Base-by-base conservation (phyloP, 371 early-diverging fungal species). In the Cokeromyces recurvatus region DNA sequence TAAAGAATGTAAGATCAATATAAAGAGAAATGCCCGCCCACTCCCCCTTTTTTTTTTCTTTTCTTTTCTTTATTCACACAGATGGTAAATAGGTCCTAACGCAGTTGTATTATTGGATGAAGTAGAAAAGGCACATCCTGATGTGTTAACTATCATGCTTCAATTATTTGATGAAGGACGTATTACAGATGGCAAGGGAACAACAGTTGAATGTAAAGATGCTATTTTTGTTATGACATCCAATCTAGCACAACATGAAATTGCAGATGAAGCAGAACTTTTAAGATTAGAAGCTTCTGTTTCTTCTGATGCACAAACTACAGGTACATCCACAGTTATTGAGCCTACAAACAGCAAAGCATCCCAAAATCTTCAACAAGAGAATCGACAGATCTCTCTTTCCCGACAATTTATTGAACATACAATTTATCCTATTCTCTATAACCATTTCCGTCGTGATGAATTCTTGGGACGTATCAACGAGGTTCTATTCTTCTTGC, bases 111-210 rank as follows among this genome's bases (percentile, higher is more conserved):
- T 75, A 14, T 45, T 77, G 32, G 75, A 77, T 51, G 87, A 86
- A 59, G 79, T 86, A 25, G 84, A 86, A 69, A 75, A 82, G 57
- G 87, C 87, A 2, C 84, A 84, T 55, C 81, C 79, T 34, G 82
- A 78, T 40, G 82, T 84, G 11, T 43, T 82, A 9, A 84, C 82
- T 19, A 57, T 85, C 27, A 71, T 85, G 61, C 68, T 84, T 22
- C 85, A 85, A 55, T 44, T 87, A 7, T 79, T 87, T 41, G 88
- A 87, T 54, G 88, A 87, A 48, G 88, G 88, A 5, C 65, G 84
- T 27, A 66, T 85, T 23, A 81, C 80, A 1, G 88, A 87, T 62
- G 85, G 86, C n/a, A 84, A 71, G 47, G 80, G 77, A 4, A 69
- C 74, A 5, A 80, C 81, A 10, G 77, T 80, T 2, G 71, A 71